Percentiles rank a stretch among this genome's conserved stretches.
Evolutionary conservation across 2,329 filamentous ascomycete genomes (phyloP).

Genomic region (Zymoseptoria passerinii): DNA sequence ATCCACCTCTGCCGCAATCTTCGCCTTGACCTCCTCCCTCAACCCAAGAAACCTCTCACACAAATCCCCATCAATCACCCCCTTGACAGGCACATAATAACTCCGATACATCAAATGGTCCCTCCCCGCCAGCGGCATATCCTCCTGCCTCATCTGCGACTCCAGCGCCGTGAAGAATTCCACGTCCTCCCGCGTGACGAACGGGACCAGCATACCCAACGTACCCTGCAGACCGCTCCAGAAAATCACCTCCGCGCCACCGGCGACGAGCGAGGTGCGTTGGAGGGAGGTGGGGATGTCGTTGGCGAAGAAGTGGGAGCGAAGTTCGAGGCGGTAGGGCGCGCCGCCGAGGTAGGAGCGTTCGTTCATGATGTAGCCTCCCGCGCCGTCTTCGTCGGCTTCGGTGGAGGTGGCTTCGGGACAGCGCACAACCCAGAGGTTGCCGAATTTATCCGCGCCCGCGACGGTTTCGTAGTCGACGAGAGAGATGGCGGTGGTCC

Average conservation of each 20-base stretch:
- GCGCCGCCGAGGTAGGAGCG: slow-evolving; percentile 84
- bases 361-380: slow-evolving; percentile 83
- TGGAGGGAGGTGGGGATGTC: slow-evolving; percentile 87
- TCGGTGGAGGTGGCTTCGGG: slow-evolving; percentile 79
- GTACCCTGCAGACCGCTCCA: slow-evolving; percentile 96
- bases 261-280: slow-evolving; percentile 82
- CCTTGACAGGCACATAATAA: slow-evolving; percentile 95
- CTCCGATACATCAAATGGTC: slow-evolving; percentile 94
- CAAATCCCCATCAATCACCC: slow-evolving; percentile 91
- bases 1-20: slow-evolving; percentile 89
- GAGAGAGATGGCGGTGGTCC: slow-evolving; percentile 87
- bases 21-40: slow-evolving; percentile 80
- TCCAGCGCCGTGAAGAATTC: slow-evolving; percentile 97
- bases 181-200: slow-evolving; percentile 82
- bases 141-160: slow-evolving; percentile 75
- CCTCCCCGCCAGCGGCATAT: slow-evolving; percentile 78
- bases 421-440: slow-evolving; percentile 85
- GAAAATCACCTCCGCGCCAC: slow-evolving; percentile 81
- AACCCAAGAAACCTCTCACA: slow-evolving; percentile 85
- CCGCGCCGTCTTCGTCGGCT: slow-evolving; percentile 84
- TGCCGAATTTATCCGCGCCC: slow-evolving; percentile 96
- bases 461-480: slow-evolving; percentile 95
- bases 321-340: slow-evolving; percentile 72
- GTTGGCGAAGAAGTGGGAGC: slow-evolving; percentile 83
- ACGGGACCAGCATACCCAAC: slow-evolving; percentile 85